Evolutionary conservation across 331 rosid genomes (phyloP).

Genomic region (Telfairia occidentalis): DNA sequence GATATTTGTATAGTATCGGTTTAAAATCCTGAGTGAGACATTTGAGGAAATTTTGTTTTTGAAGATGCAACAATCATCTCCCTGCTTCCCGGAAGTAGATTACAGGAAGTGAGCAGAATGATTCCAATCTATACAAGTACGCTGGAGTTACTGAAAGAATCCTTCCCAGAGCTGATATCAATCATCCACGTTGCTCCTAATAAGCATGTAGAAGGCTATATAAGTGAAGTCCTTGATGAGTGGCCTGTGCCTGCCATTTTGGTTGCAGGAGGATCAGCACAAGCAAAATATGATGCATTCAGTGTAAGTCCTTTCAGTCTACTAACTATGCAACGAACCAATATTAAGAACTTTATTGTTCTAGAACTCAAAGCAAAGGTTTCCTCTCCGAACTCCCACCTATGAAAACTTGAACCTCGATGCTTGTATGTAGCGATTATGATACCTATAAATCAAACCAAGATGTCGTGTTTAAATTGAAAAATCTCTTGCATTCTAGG

Average conservation of each 20-base stretch:
- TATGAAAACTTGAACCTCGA: neutral
- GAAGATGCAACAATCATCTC: constrained; percentile 66
- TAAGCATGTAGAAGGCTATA: constrained; percentile 42
- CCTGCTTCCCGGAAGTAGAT: constrained; percentile 97
- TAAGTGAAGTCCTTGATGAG: constrained; percentile 29
- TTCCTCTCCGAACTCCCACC: neutral
- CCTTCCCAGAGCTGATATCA: constrained; percentile 39
- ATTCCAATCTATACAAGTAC: constrained; percentile 52
- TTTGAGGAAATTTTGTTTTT: constrained; percentile 15
- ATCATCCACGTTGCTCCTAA: constrained; percentile 72
- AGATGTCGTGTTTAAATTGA: neutral
- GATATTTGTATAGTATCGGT: neutral
- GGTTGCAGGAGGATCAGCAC: constrained; percentile 56
- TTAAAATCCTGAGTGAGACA: neutral
- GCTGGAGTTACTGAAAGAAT: constrained; percentile 37
- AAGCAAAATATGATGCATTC: constrained; percentile 69
- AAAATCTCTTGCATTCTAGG: neutral
- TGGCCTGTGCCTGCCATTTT: constrained; percentile 67
- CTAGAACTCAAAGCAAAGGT: neutral
- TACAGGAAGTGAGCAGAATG: constrained; percentile 82
- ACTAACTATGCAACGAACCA: neutral
- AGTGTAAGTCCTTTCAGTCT: constrained; percentile 37
- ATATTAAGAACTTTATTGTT: neutral
- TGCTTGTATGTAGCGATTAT: neutral
- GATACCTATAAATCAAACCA: neutral